Base-by-base conservation (phyloP, 2,329 filamentous ascomycete species). In the Cladobotryum protrusum region DNA sequence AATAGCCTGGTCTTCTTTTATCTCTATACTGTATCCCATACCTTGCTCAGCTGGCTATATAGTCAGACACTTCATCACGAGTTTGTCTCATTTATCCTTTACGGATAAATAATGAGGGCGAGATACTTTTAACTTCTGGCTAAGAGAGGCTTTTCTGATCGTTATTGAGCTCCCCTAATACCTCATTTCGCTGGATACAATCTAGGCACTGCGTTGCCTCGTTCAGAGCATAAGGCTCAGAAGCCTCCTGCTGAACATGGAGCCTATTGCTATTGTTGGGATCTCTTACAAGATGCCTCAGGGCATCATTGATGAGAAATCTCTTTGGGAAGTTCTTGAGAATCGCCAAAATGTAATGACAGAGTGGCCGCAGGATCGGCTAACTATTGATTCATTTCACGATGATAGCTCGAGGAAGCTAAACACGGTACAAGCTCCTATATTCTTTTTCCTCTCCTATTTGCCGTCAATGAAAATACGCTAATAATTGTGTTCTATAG, bases 221-320 rank as follows among this genome's bases (percentile, higher is more conserved):
- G 13, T 37, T 37, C 15, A 37, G 35, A 37, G 13, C 4, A 37
- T 37, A 17, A 11, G 13, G 9, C 9, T 17, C 5, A 11, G 35
- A 37, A 24, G 20, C 20, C 7, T 24, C 20, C 20, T 8, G 24
- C 24, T 18, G 15, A 41, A 5, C n/a, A 41, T 41, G 37, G 45
- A 41, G 24, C 45, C 45, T 12, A 59, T 65, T 15, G 67, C 67
- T 7, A 51, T 73, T 6, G 53, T 73, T 8, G 70, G 70, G 4
- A 62, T 63, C 34, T 65, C 67, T 13, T 67, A 67, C 43, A 69
- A 66, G 48, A 60, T 72, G 1, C 70, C 70, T 2, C 64, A 68
- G 32, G 64, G 59, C 34, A 55, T 61, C 4, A 54, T 64, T 0
- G 59, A 68, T 33, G 62, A 61, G 7, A 49, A 49, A 6, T 54